phyloP scores from a whole-genome alignment of 2,329 filamentous ascomycete species.

The Penicillium frequentans region DNA sequence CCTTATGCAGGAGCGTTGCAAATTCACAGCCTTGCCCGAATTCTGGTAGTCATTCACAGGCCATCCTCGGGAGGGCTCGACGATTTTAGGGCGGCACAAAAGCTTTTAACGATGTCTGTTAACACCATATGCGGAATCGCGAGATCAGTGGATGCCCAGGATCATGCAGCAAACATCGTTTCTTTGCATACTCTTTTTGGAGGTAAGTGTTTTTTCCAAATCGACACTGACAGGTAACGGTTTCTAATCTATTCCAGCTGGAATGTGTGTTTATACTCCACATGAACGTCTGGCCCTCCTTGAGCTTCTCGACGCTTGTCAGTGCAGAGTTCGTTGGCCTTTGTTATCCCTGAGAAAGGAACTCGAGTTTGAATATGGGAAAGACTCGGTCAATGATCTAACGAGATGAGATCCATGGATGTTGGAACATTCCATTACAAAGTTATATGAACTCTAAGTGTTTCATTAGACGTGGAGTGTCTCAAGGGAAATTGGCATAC shows the following conservation, averaged over 20 bases:
- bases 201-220: constrained; percentile 12
- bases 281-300: constrained; percentile 24
- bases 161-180: constrained; percentile 22
- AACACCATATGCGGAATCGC: constrained; percentile 30
- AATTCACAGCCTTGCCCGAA: constrained; percentile 53
- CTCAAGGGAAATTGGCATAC: no score
- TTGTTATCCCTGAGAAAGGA: constrained; percentile 21
- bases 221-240: neutral
- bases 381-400: constrained; percentile 18
- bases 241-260: constrained; percentile 16
- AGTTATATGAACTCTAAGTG: neutral
- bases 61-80: constrained; percentile 52
- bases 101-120: constrained; percentile 20
- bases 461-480: no score
- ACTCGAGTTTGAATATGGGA: constrained; percentile 26
- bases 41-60: constrained; percentile 55
- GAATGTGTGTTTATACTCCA: constrained; percentile 25
- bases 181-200: constrained; percentile 29
- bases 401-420: constrained; percentile 6
- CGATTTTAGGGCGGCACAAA: constrained; percentile 40
- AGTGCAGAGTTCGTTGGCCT: constrained; percentile 24
- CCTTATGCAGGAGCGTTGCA: constrained; percentile 52
- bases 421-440: neutral
- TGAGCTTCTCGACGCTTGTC: constrained; percentile 22
- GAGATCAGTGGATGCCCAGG: constrained; percentile 18